Evolutionary conservation across 495 filamentous ascomycete species (phyloP).

Genomic region (Talaromyces liani): DNA sequence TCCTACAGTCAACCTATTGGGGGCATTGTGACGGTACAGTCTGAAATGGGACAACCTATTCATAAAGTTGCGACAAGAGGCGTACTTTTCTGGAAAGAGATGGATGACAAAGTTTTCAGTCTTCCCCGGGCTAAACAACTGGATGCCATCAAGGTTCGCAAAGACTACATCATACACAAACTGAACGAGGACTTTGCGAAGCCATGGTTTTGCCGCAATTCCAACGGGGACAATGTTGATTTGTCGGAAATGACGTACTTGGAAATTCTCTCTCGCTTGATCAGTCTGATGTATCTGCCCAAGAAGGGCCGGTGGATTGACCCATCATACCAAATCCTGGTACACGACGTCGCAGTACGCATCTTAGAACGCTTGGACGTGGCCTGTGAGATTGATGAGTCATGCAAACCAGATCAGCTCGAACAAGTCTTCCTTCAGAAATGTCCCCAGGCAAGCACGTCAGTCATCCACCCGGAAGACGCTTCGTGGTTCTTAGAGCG

Average conservation of each 20-base stretch:
- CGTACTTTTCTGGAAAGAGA: slow-evolving; percentile 93
- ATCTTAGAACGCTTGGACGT: background rate
- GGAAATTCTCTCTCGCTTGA: slow-evolving; percentile 20
- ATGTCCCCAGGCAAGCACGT: background rate
- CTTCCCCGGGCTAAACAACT: slow-evolving; percentile 91
- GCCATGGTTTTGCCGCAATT: slow-evolving; percentile 94
- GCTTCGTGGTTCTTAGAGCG: slow-evolving; percentile 16
- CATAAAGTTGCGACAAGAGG: slow-evolving; percentile 96
- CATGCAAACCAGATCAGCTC: background rate
- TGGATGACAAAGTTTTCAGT: slow-evolving; percentile 96
- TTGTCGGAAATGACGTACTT: slow-evolving; percentile 32
- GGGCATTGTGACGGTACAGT: slow-evolving; percentile 93
- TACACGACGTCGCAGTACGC: background rate
- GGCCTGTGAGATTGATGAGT: background rate
- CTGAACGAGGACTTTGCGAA: slow-evolving; percentile 98
- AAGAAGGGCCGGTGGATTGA: slow-evolving; percentile 28
- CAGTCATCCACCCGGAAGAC: background rate
- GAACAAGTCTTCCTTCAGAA: background rate
- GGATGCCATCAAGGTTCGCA: slow-evolving; percentile 72
- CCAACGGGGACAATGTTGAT: slow-evolving; percentile 33
- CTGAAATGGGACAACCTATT: slow-evolving; percentile 98
- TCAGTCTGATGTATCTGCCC: slow-evolving; percentile 25
- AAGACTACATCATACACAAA: slow-evolving; percentile 94
- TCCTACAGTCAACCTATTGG: slow-evolving; percentile 90
- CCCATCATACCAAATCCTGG: slow-evolving; percentile 15